Percentiles rank a stretch among this genome's conserved stretches.
phyloP scores from a whole-genome alignment of 1,284 basidiomycete genomes.

The Rhizoctonia solani region DNA sequence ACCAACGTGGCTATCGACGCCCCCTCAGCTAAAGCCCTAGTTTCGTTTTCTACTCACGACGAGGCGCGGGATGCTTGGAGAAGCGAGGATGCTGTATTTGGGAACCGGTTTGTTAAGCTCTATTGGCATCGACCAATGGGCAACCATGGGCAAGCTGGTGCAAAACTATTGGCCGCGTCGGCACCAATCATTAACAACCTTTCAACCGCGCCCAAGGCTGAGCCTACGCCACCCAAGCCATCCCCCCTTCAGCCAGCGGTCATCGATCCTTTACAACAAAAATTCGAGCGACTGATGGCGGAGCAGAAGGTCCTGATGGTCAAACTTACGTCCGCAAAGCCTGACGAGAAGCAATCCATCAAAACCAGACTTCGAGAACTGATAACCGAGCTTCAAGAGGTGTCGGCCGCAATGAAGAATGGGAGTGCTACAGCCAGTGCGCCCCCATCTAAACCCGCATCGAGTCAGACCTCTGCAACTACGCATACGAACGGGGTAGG shows the following conservation, averaged over 20 bases:
- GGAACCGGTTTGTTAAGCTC: constrained; percentile 91
- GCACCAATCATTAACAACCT: constrained; percentile 67
- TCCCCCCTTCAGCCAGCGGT: constrained; percentile 43
- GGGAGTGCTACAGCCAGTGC: constrained; percentile 45
- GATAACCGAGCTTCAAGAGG: constrained; percentile 62
- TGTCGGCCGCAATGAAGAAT: constrained; percentile 54
- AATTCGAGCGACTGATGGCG: constrained; percentile 78
- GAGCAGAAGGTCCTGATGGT: constrained; percentile 90
- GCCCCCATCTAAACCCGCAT: constrained; percentile 38
- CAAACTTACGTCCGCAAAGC: constrained; percentile 62
- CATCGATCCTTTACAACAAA: constrained; percentile 32
- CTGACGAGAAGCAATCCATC: constrained; percentile 79
- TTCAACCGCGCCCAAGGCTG: constrained; percentile 44
- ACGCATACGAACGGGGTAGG: background rate
- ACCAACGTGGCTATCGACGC: constrained; percentile 90
- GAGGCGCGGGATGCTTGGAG: constrained; percentile 91
- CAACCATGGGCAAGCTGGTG: constrained; percentile 77
- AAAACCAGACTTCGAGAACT: constrained; percentile 79
- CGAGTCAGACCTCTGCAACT: background rate
- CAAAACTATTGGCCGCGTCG: constrained; percentile 76
- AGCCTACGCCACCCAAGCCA: constrained; percentile 42
- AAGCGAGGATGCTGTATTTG: constrained; percentile 90
- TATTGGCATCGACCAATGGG: constrained; percentile 92
- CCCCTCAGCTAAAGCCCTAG: constrained; percentile 74
- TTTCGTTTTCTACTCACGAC: constrained; percentile 83